Evolutionary conservation across 345 rosid species (phyloP).

Genomic region (Euphorbia tirucalli): DNA sequence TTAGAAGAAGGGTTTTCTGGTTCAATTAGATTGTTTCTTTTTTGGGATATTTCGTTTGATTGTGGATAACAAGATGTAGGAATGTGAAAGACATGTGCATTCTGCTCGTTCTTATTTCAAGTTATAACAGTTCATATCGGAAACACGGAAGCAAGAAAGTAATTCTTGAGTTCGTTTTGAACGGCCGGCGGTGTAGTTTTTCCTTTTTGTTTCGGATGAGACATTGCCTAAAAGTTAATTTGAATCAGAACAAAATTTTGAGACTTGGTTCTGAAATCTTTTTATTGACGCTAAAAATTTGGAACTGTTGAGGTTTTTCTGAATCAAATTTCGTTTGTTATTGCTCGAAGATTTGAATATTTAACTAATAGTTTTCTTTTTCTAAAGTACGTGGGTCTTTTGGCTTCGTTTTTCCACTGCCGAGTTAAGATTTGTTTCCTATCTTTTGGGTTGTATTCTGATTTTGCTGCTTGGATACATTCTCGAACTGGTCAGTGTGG

Average conservation of each 20-base stretch:
- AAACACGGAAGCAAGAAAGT: neutral
- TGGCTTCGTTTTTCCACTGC: neutral
- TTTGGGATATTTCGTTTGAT: neutral
- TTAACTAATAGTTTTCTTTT: neutral
- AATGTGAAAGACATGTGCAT: neutral
- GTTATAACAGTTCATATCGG: neutral
- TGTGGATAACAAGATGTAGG: neutral
- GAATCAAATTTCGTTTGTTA: neutral
- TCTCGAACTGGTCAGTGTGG: neutral
- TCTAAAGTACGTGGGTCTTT: neutral
- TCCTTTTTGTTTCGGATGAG: conserved; percentile 2
- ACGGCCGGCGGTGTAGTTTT: neutral
- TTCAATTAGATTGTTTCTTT: neutral
- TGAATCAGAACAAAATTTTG: neutral
- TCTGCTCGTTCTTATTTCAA: neutral
- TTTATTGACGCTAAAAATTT: neutral
- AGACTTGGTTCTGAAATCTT: neutral
- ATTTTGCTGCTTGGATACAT: neutral
- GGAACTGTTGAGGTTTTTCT: neutral
- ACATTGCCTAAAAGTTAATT: neutral
- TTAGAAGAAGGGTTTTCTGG: neutral
- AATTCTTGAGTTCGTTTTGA: neutral
- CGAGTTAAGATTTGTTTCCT: neutral
- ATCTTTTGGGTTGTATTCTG: neutral
- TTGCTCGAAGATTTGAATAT: neutral